Percentiles rank a stretch among this genome's conserved stretches.
Conservation (phyloP, 805 yeast species). For the Pichia rugopelliculosa region DNA sequence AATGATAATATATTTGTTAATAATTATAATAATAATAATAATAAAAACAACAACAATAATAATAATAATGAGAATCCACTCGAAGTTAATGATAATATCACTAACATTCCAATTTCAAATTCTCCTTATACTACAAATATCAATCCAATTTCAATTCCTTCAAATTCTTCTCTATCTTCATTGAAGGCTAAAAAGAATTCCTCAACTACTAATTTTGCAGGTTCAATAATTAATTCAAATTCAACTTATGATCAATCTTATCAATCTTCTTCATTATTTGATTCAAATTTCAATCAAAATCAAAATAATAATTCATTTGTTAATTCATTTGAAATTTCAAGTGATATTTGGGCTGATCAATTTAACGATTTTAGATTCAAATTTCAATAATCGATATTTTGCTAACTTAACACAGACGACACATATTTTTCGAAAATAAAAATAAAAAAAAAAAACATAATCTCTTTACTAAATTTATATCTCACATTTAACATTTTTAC, state of each 20-base stretch:
- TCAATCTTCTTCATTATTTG: slow-evolving; percentile 14
- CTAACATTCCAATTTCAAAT: background rate
- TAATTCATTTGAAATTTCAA: slow-evolving; percentile 10
- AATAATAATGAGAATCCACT: background rate
- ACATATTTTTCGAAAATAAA: background rate
- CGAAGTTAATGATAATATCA: background rate
- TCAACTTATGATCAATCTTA: slow-evolving; percentile 7
- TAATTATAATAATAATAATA: background rate
- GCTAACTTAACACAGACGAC: background rate
- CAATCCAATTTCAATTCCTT: slow-evolving; percentile 13
- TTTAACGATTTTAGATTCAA: slow-evolving; percentile 5
- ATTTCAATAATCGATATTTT: slow-evolving; percentile 6
- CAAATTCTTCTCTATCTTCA: background rate
- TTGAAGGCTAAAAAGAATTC: background rate
- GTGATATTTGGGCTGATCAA: slow-evolving; percentile 6
- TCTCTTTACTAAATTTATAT: background rate
- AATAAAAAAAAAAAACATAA: background rate
- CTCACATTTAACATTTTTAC: background rate
- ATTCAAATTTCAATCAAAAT: slow-evolving; percentile 1
- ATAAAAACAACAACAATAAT: no score
- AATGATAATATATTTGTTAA: background rate
- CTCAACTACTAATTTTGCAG: slow-evolving; percentile 6
- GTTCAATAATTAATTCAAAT: slow-evolving; percentile 8
- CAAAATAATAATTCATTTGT: slow-evolving; percentile 5
- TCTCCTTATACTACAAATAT: slow-evolving; percentile 7